A percentile compares a stretch with the other conserved stretches of the same genome.
Conservation (phyloP, 306 rosid species). For the Castanopsis chinensis region DNA sequence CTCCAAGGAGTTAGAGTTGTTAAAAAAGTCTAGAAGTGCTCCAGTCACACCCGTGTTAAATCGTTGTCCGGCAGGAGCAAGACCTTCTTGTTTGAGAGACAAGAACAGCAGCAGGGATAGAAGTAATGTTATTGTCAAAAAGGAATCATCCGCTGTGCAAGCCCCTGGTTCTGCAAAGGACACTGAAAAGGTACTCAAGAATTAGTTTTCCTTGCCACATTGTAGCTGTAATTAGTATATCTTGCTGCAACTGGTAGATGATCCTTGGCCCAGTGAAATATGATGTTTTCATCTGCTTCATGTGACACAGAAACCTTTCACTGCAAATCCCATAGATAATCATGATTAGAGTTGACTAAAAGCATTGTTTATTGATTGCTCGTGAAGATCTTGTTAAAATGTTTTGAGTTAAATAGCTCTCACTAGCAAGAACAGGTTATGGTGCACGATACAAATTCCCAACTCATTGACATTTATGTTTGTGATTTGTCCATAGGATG, state of each 20-base stretch:
- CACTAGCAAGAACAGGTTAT: background rate
- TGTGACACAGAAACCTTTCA: background rate
- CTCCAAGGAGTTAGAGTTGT: conserved; percentile 49
- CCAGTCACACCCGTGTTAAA: conserved; percentile 52
- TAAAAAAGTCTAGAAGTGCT: conserved; percentile 40
- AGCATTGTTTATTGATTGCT: background rate
- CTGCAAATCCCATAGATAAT: background rate
- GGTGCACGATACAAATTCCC: background rate
- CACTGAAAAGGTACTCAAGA: conserved; percentile 39
- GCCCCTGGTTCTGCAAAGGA: conserved; percentile 24
- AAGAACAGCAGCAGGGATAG: conserved; percentile 28
- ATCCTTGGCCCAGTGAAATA: background rate
- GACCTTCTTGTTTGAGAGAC: conserved; percentile 25
- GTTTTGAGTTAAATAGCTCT: background rate
- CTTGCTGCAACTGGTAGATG: background rate
- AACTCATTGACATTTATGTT: background rate
- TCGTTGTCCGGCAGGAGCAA: conserved; percentile 35
- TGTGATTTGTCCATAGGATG: background rate
- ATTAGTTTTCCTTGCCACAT: background rate
- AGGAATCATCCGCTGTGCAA: conserved; percentile 38
- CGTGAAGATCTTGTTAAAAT: background rate
- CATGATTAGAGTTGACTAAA: background rate
- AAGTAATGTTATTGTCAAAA: conserved; percentile 34
- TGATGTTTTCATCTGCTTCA: background rate
- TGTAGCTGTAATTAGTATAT: conserved; percentile 8